Percentiles rank a stretch among this genome's conserved stretches.
Conservation (phyloP, 1,139 yeast genomes). For the Candida tetrigidarum region DNA sequence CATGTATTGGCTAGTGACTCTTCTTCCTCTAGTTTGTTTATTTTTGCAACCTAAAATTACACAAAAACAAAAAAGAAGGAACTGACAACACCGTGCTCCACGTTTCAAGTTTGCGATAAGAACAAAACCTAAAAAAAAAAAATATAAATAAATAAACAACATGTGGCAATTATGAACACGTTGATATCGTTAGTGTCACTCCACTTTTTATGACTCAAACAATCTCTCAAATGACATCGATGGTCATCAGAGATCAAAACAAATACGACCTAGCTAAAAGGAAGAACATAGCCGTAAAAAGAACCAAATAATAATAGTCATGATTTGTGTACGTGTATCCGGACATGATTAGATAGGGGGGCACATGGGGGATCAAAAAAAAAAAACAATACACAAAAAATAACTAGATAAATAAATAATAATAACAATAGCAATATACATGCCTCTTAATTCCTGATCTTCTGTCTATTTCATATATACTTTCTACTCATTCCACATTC, state of each 20-base stretch:
- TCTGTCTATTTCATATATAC: neutral
- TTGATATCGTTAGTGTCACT: too few species aligned
- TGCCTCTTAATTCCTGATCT: neutral
- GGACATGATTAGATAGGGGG: neutral
- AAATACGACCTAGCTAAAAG: too few species aligned
- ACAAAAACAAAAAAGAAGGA: neutral
- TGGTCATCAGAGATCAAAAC: too few species aligned
- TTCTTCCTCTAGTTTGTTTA: neutral
- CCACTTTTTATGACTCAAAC: too few species aligned
- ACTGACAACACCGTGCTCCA: constrained; percentile 2
- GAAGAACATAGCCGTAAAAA: too few species aligned
- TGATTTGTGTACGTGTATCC: too few species aligned
- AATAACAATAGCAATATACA: too few species aligned
- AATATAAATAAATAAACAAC: neutral
- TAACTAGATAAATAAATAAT: too few species aligned
- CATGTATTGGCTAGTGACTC: too few species aligned
- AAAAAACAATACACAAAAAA: neutral
- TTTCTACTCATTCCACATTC: constrained; percentile 1
- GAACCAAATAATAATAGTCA: too few species aligned
- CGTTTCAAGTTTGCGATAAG: constrained; percentile 3
- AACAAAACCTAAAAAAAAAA: neutral
- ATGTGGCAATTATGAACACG: neutral
- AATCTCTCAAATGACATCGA: too few species aligned
- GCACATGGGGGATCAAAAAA: constrained; percentile 4
- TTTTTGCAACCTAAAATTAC: neutral